Conservation (phyloP, 192 early-diverging fungal species). For the Chytriomyces sp. region DNA sequence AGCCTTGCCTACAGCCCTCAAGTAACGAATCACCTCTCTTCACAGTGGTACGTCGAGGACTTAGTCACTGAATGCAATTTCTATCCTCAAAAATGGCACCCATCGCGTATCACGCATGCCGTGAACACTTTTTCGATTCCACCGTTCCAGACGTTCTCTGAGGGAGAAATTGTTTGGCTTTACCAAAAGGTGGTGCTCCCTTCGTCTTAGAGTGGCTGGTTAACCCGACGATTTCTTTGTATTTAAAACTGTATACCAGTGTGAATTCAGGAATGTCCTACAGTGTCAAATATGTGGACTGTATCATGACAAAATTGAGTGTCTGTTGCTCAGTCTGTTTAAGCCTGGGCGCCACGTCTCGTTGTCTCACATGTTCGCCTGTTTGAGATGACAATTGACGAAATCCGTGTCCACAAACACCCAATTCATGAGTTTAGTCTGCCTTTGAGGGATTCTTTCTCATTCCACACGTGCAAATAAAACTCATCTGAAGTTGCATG, state of each 20-base stretch:
- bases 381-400: conserved; percentile 35
- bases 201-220: not conserved
- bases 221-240: not conserved
- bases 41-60: no score
- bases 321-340: not conserved
- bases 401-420: conserved; percentile 61
- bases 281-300: conserved; percentile 15
- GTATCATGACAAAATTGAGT: not conserved
- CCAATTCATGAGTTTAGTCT: conserved; percentile 59
- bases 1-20: no score
- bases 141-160: conserved; percentile 66
- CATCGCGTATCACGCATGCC: conserved; percentile 78
- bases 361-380: not conserved
- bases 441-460: conserved; percentile 7
- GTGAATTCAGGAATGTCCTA: not conserved
- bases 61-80: no score
- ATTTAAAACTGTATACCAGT: not conserved
- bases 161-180: no score
- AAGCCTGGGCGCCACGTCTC: not conserved
- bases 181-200: not conserved
- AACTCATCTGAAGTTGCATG: no score
- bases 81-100: no score
- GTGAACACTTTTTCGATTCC: conserved; percentile 75
- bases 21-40: no score
- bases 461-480: not conserved